phyloP scores from a whole-genome alignment of 2,329 filamentous ascomycete species.

The Zymoseptoria brevis region DNA sequence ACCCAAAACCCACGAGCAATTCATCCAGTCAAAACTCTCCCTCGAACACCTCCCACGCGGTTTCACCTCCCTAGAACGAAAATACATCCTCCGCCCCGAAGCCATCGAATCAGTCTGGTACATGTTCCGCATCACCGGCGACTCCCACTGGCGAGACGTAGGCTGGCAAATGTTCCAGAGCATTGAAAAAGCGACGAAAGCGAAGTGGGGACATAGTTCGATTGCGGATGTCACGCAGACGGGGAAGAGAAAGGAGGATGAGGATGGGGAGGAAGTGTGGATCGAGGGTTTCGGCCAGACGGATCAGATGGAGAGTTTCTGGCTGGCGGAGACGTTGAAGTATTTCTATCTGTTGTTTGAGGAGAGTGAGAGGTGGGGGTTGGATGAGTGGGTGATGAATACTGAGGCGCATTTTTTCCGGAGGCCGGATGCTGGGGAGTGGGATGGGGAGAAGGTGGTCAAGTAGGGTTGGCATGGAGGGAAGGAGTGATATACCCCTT shows the following conservation, averaged over 20 bases:
- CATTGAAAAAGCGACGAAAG: conserved; percentile 58
- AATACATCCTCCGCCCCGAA: conserved; percentile 53
- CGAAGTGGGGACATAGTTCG: conserved; percentile 61
- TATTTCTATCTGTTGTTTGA: conserved; percentile 83
- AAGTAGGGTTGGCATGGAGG: not conserved
- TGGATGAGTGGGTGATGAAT: conserved; percentile 62
- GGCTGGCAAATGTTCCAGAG: conserved; percentile 81
- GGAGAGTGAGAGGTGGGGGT: conserved; percentile 54
- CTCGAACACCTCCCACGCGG: conserved; percentile 36
- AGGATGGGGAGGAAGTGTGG: not conserved
- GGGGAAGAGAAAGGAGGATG: conserved; percentile 5
- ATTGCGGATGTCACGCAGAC: conserved; percentile 54
- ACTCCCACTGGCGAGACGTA: conserved; percentile 64
- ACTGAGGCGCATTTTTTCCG: conserved; percentile 47
- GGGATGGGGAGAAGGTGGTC: not conserved
- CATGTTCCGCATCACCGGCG: conserved; percentile 83
- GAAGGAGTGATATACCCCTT: no score
- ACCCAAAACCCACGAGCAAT: conserved; percentile 26
- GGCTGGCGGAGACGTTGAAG: conserved; percentile 81
- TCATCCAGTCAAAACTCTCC: conserved; percentile 28
- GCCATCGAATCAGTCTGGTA: conserved; percentile 84
- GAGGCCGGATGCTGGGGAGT: conserved; percentile 7
- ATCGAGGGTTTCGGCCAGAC: conserved; percentile 29
- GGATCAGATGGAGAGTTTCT: conserved; percentile 80
- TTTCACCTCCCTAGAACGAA: conserved; percentile 31